Base-by-base conservation (phyloP, 1,284 basidiomycete species). In the Marasmius sp. region DNA sequence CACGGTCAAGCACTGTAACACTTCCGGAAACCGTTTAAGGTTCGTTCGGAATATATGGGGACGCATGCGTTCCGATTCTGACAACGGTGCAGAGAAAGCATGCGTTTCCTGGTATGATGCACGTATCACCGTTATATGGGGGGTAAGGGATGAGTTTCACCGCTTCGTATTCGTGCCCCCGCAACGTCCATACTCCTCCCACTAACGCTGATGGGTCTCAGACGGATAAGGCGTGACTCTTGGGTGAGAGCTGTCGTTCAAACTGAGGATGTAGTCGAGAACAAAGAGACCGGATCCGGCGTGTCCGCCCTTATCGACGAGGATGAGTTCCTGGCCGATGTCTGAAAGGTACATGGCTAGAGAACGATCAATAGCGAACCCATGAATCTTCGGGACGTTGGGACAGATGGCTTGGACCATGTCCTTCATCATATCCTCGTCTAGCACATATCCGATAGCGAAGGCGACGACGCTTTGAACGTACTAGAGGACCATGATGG, bases 1-100 rank as follows among this genome's bases (percentile, higher is more conserved):
- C 39, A 41, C 39, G 16, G 39, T 41, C 9, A 41, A 16, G 74
- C 76, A 22, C 36, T 72, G 70, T 67, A 73, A 49, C 39, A 48
- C 39, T 45, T 61, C 16, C 9, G 39, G 39, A 41, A 16, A 41
- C 39, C 39, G 39, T 41, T 41, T 41, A 16, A 9, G 39, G 16
- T 41, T 41, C 39, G 39, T 16, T n/a, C n/a, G n/a, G 39, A 41
- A 16, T 9, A 41, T 9, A 41, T 16, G 39, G 9, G 39, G 39
- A 41, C 9, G 39, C 9, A 41, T 9, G 39, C 39, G 39, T 41
- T 41, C 16, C 39, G 39, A 41, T 41, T 41, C 39, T 41, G 39
- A 41, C 39, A 41, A 41, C 39, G 16, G 39, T 41, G 39, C 9
- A 9, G 9, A 41, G 9, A 9, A 16, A 9, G 39, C 16, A 41